phyloP scores from a whole-genome alignment of 306 rosid species.

The Sindora glabra region DNA sequence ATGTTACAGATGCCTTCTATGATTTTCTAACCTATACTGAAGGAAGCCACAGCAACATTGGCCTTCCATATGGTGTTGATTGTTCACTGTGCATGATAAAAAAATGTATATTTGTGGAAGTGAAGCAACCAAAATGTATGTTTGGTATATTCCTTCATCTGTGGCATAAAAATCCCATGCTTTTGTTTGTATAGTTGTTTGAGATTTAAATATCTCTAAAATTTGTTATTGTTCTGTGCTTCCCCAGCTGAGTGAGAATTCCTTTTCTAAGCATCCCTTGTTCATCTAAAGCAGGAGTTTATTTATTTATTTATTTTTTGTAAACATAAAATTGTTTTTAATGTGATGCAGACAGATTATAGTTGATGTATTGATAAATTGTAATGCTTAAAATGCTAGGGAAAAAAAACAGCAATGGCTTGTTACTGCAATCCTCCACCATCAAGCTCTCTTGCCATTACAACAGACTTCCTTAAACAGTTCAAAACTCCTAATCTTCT shows the following conservation, averaged over 20 bases:
- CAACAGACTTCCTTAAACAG: slow-evolving; percentile 25
- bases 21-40: not conserved
- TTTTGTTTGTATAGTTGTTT: not conserved
- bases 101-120: not conserved
- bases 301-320: not conserved
- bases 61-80: not conserved
- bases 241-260: not conserved
- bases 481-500: slow-evolving; percentile 41
- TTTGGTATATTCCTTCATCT: not conserved
- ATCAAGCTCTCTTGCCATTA: slow-evolving; percentile 35
- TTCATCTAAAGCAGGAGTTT: not conserved
- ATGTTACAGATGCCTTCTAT: too few relatives aligned
- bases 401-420: slow-evolving; percentile 36
- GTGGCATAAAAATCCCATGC: not conserved
- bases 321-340: slow-evolving; percentile 3
- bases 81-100: not conserved
- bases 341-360: not conserved
- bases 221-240: not conserved
- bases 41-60: not conserved
- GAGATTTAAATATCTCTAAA: not conserved
- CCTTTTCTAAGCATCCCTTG: not conserved
- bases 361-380: not conserved
- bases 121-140: not conserved
- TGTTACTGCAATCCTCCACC: slow-evolving; percentile 35
- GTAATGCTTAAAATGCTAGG: slow-evolving; percentile 26